Evolutionary conservation across 2,329 filamentous ascomycete genomes (phyloP).

Genomic region (Colletotrichum salicis): DNA sequence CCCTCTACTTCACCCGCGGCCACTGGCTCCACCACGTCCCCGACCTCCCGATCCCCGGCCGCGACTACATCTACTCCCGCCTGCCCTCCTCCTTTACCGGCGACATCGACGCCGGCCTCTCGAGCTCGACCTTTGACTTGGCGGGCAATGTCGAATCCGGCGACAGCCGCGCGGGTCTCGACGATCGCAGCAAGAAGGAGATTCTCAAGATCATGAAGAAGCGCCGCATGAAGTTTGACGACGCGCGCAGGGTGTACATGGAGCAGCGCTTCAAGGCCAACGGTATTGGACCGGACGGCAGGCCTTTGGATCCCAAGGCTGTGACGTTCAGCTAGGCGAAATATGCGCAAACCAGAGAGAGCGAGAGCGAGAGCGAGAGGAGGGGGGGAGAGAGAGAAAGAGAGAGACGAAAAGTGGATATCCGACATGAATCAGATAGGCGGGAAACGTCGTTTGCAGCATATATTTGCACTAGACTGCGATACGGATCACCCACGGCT

Average conservation of each 20-base stretch:
- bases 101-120: conserved; percentile 90
- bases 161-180: conserved; percentile 83
- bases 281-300: conserved; percentile 87
- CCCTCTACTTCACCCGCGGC: conserved; percentile 82
- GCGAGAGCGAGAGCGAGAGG: background rate
- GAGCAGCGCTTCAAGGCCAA: conserved; percentile 87
- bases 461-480: background rate
- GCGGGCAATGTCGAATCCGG: conserved; percentile 80
- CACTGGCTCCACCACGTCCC: conserved; percentile 80
- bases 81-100: conserved; percentile 81
- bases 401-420: background rate
- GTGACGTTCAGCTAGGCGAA: conserved; percentile 81
- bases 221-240: conserved; percentile 84
- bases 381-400: background rate
- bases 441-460: background rate
- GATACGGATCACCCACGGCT: background rate
- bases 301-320: conserved; percentile 92
- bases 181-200: conserved; percentile 82
- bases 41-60: conserved; percentile 63
- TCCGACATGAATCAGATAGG: background rate
- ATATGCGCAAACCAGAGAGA: background rate
- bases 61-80: conserved; percentile 77
- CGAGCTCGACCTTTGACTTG: conserved; percentile 85
- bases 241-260: conserved; percentile 87
- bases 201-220: conserved; percentile 92